These are phyloP conservation scores for Mortierella alpina DNA, from an alignment of 192 early-diverging fungal genomes.

Conservation along the genomic window DNA sequence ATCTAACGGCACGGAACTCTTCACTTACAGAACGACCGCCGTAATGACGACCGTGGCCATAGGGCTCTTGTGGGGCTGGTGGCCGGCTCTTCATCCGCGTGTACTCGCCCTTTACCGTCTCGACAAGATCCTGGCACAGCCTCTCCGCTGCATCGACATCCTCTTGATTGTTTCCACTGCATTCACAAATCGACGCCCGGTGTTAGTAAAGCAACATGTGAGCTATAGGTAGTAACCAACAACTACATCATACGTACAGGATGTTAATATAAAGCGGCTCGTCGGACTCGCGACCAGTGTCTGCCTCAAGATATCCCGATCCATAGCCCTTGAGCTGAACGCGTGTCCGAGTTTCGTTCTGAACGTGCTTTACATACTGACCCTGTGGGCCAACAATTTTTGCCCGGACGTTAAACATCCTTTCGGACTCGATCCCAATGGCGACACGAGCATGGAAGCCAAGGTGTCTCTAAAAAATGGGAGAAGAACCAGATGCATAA, in stretches of 20 bases:
- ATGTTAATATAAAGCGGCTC: conserved; percentile 89
- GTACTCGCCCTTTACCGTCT: conserved; percentile 80
- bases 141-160: conserved; percentile 73
- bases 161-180: conserved; percentile 69
- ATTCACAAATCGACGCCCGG: background rate
- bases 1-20: background rate
- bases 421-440: conserved; percentile 79
- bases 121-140: conserved; percentile 81
- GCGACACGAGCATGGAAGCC: conserved; percentile 72
- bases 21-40: conserved; percentile 42
- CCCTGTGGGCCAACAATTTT: conserved; percentile 86
- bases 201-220: too few relatives aligned
- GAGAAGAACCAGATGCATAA: background rate
- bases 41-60: conserved; percentile 31
- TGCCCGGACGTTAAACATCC: conserved; percentile 84
- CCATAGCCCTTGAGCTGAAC: conserved; percentile 88
- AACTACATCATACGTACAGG: conserved; percentile 60
- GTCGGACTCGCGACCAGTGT: conserved; percentile 69
- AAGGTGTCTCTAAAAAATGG: conserved; percentile 53
- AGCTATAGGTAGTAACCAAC: background rate
- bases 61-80: conserved; percentile 35
- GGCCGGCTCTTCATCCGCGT: conserved; percentile 59
- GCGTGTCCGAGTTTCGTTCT: conserved; percentile 78
- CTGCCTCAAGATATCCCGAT: conserved; percentile 80
- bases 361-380: conserved; percentile 88